Conservation (phyloP, 2,329 filamentous ascomycete species). For the Grosmannia serpens region DNA sequence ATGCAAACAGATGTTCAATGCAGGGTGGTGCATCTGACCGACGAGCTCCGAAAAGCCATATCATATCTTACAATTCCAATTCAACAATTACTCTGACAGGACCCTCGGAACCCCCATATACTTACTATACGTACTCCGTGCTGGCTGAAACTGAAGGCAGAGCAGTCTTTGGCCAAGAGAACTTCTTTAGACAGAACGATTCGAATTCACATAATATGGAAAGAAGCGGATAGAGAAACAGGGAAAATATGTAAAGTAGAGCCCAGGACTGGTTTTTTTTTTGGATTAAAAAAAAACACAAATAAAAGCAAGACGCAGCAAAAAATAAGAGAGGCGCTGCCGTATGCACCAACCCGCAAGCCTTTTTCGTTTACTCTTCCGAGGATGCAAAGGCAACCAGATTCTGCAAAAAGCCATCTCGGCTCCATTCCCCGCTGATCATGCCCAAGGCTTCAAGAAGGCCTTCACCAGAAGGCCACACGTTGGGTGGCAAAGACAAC, state of each 20-base stretch:
- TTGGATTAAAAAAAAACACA: background rate
- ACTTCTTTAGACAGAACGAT: background rate
- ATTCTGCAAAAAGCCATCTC: slow-evolving; percentile 56
- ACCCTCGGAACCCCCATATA: no score
- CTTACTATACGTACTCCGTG: no score
- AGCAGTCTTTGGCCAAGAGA: background rate
- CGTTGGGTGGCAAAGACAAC: slow-evolving; percentile 43
- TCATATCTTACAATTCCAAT: no score
- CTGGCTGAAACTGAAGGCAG: background rate
- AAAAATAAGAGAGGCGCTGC: background rate
- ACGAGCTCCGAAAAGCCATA: no score
- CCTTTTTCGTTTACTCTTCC: slow-evolving; percentile 18
- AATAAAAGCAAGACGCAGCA: background rate
- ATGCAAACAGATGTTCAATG: no score
- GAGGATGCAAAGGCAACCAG: slow-evolving; percentile 52
- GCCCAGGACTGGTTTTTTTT: background rate
- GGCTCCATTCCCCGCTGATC: slow-evolving; percentile 48
- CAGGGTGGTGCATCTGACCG: no score
- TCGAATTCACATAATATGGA: background rate
- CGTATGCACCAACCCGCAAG: background rate
- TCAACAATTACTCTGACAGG: no score
- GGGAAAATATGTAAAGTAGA: background rate
- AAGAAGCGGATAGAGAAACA: background rate
- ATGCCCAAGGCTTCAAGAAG: slow-evolving; percentile 58
- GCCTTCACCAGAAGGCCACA: slow-evolving; percentile 55